Evolutionary conservation across 2,329 filamentous ascomycete genomes (phyloP).

Genomic region (Botrytis pseudocinerea): DNA sequence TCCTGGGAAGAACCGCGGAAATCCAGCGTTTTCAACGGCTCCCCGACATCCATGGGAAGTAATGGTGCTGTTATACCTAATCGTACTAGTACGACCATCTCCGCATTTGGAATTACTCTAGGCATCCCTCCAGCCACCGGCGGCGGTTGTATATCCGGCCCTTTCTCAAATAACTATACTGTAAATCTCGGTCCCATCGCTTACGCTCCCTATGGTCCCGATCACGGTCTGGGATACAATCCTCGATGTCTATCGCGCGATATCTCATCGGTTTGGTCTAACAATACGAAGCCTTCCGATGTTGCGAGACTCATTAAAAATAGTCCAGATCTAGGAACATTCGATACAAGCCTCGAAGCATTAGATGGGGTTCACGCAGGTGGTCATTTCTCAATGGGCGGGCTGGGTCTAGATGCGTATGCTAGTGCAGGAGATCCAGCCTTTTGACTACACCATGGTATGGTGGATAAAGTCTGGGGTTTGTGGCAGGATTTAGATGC

Average conservation of each 20-base stretch:
- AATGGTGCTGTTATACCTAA: slow-evolving; percentile 46
- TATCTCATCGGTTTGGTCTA: background rate
- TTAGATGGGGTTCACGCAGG: slow-evolving; percentile 16
- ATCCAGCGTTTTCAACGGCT: slow-evolving; percentile 57
- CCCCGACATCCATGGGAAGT: slow-evolving; percentile 51
- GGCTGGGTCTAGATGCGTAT: slow-evolving; percentile 41
- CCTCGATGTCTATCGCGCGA: slow-evolving; percentile 18
- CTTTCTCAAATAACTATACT: slow-evolving; percentile 1
- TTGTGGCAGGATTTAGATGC: slow-evolving; percentile 47
- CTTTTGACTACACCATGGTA: slow-evolving; percentile 49
- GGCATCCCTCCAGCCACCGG: slow-evolving; percentile 51
- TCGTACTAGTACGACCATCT: slow-evolving; percentile 34
- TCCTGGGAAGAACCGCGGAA: slow-evolving; percentile 44
- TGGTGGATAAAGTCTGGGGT: slow-evolving; percentile 49
- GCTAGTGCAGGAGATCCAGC: slow-evolving; percentile 47
- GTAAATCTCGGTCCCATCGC: slow-evolving; percentile 19
- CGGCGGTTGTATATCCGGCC: slow-evolving; percentile 49
- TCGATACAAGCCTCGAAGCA: background rate
- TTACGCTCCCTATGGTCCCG: background rate
- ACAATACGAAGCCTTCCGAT: slow-evolving; percentile 11
- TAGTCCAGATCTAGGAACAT: background rate
- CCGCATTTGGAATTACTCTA: slow-evolving; percentile 30
- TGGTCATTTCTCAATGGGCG: slow-evolving; percentile 16
- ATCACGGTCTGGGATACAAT: slow-evolving; percentile 12
- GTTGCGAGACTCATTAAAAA: background rate